Base-by-base conservation (phyloP, 2,329 filamentous ascomycete species). In the Zasmidium cellare region DNA sequence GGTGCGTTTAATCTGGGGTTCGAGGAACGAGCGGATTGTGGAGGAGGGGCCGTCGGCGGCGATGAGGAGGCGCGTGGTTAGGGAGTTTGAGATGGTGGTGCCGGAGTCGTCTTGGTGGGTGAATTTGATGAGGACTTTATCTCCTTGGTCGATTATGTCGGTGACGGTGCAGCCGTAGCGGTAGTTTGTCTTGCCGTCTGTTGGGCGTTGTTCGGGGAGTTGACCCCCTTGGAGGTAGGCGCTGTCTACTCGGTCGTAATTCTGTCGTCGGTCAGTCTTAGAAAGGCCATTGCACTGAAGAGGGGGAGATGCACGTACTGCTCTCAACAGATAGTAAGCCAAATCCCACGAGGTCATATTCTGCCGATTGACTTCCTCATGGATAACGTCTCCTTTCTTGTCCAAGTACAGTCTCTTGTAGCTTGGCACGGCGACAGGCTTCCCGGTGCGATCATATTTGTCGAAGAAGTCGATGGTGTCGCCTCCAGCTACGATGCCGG, bases 271-370 rank as follows among this genome's bases (percentile, higher is more conserved):
- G 25, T 28, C 25, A 28, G n/a, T n/a, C n/a, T n/a, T n/a, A n/a
- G n/a, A n/a, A n/a, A n/a, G n/a, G n/a, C n/a, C n/a, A n/a, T n/a
- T n/a, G n/a, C n/a, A n/a, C n/a, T n/a, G n/a, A n/a, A n/a, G n/a
- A n/a, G n/a, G n/a, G n/a, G n/a, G n/a, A n/a, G n/a, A n/a, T n/a
- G n/a, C 3, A 38, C 53, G 11, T 41, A 55, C 53, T 11, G 77
- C 77, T 50, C 78, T 72, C 61, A 80, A 69, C 3, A 80, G 56
- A 50, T 77, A 72, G 58, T 80, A 80, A 1, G 72, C 67, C 41
- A 80, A 54, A 53, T 79, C 77, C 78, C 78, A 80, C 56, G 73
- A 76, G 3, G 76, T 80, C 77, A 80, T 79, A 59, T 73, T 74
- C 64, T 79, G 77, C n/a, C 62, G 57, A 60, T 72, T 72, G 25